Evolutionary conservation across 768 basidiomycete genomes (phyloP).

Genomic region (Strobilomyces dryophilus): DNA sequence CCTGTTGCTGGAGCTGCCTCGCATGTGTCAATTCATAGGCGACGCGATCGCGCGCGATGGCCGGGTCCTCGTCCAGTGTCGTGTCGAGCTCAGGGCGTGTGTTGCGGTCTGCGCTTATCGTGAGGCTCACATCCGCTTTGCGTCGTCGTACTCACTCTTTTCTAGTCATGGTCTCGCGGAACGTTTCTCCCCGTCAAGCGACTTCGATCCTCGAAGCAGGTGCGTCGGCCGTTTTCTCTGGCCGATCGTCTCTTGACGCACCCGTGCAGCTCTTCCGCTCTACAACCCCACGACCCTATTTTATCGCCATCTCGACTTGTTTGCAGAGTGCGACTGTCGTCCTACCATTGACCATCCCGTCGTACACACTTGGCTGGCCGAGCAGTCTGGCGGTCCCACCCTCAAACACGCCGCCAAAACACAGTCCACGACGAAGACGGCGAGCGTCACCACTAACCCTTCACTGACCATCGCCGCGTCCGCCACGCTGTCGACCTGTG

Average conservation of each 20-base stretch:
- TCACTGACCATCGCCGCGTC: slow-evolving; percentile 14
- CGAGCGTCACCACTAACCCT: neutral
- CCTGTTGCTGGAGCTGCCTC: slow-evolving; percentile 44
- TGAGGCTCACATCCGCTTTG: slow-evolving; percentile 17
- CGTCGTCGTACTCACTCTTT: neutral
- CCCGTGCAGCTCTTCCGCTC: slow-evolving; percentile 43
- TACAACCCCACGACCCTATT: slow-evolving; percentile 49
- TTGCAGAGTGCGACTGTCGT: slow-evolving; percentile 37
- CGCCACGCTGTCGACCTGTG: slow-evolving; percentile 3
- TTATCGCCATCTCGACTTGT: slow-evolving; percentile 44
- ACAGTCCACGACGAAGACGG: slow-evolving; percentile 7
- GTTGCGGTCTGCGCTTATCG: slow-evolving; percentile 50
- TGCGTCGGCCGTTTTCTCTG: slow-evolving; percentile 14
- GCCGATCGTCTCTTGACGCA: neutral
- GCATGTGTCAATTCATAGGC: slow-evolving; percentile 43
- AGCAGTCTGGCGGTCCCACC: slow-evolving; percentile 20
- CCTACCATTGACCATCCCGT: slow-evolving; percentile 40
- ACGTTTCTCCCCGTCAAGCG: slow-evolving; percentile 38
- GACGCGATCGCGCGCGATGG: slow-evolving; percentile 39
- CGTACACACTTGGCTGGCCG: slow-evolving; percentile 37
- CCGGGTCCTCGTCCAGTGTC: slow-evolving; percentile 51
- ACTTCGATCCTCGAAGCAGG: slow-evolving; percentile 40
- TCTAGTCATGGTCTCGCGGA: slow-evolving; percentile 46
- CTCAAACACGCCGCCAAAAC: slow-evolving; percentile 12
- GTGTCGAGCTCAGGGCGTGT: slow-evolving; percentile 52